phyloP scores from a whole-genome alignment of 2,329 filamentous ascomycete genomes.

The Aspergillus quadricinctus region DNA sequence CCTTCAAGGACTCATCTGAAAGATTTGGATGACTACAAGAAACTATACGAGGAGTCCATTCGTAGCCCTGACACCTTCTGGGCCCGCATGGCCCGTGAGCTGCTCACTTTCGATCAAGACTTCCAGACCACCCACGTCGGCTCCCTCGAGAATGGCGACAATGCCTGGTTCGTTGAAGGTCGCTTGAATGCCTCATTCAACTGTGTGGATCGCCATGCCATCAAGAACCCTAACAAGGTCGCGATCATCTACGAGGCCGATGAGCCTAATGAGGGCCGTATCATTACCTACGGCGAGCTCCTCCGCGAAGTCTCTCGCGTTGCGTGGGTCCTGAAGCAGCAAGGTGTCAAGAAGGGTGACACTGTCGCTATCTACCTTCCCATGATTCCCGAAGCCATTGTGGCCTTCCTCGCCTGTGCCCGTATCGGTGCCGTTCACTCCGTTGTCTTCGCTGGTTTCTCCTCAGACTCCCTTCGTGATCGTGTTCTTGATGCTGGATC shows the following conservation, averaged over 20 bases:
- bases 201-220: conserved; percentile 93
- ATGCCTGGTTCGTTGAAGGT: conserved; percentile 92
- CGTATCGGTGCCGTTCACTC: conserved; percentile 96
- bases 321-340: conserved; percentile 84
- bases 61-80: conserved; percentile 86
- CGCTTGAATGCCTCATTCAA: conserved; percentile 95
- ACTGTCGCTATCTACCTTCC: conserved; percentile 95
- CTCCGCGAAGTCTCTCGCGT: conserved; percentile 85
- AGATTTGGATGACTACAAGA: conserved; percentile 58
- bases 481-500: conserved; percentile 86
- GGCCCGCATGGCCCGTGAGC: conserved; percentile 77
- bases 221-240: conserved; percentile 85
- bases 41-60: conserved; percentile 77
- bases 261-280: conserved; percentile 80
- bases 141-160: conserved; percentile 72
- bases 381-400: conserved; percentile 95
- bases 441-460: conserved; percentile 97
- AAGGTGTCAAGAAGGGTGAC: conserved; percentile 95
- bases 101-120: conserved; percentile 84
- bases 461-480: conserved; percentile 89
- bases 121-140: conserved; percentile 86
- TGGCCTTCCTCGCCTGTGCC: conserved; percentile 84
- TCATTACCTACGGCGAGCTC: conserved; percentile 88
- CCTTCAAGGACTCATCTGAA: conserved; percentile 57
- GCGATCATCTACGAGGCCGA: conserved; percentile 99